Evolutionary conservation across 73 alveolate species (phyloP), one percentile per base, ranked within the genome.

Genomic region (Paramecium tetraurelia): DNA sequence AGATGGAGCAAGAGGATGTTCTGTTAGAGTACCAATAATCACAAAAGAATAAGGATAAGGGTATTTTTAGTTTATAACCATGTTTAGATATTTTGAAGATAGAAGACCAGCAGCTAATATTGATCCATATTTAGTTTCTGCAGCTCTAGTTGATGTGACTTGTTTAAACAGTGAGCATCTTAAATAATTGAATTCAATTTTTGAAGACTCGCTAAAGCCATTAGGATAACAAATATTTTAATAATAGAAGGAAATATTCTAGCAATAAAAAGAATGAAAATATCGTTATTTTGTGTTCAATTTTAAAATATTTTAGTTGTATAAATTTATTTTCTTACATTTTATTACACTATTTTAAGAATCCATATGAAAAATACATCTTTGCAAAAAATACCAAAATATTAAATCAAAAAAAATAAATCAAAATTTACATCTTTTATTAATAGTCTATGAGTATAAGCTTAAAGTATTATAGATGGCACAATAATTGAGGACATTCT

Each of bases 81-180:
- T 71, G n/a, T 5, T 7, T 31, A 95, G 96, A 21, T 96, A 95
- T 89, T 85, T 95, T 92, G 99, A 97, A 94, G 99, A 97, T 85
- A 93, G 99, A 86, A 96, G 99, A 43, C 99, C 99, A 4, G 99
- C 99, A 0, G 92, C 99, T 27, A 97, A 97, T 86, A 94, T 96
- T 31, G 99, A 97, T 85, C 99, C 99, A n/a, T 97, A 97, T 86
- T 92, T 96, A 7, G 97, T 95, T 53, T 48, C 95, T 83, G 96
- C 97, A n/a, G 71, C 84, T 35, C 58, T 96, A 18, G 93, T 92
- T 16, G 97, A 96, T 72, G 59, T 95, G 8, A 95, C 96, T 18
- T 71, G 86, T 33, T 71, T 71, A 33, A 31, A 71, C n/a, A 50
- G 86, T 24, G 27, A 71, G 16, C 27, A 71, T 71, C 48, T 71